A percentile compares a stretch with the other conserved stretches of the same genome.
Conservation (phyloP, 164 flowering plant species). For the Vitis labrusca region DNA sequence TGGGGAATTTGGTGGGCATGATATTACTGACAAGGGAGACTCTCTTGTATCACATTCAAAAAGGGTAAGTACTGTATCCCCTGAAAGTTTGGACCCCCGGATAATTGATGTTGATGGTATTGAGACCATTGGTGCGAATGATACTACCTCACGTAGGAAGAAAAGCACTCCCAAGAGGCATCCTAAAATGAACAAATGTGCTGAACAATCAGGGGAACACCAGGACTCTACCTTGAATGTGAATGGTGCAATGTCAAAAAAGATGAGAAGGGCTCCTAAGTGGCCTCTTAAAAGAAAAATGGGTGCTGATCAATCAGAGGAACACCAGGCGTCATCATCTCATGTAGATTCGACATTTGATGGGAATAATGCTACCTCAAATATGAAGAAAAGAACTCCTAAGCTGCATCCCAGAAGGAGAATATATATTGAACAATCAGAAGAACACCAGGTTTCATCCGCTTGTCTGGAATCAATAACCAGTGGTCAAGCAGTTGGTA, state of each 20-base stretch:
- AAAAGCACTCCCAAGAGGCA: not conserved
- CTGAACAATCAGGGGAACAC: not conserved
- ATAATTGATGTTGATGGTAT: not conserved
- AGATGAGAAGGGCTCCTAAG: not conserved
- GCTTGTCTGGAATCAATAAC: too few relatives aligned
- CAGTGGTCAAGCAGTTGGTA: too few relatives aligned
- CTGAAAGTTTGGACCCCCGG: conserved; percentile 6
- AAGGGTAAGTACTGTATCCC: not conserved
- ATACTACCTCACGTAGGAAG: not conserved
- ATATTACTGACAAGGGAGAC: not conserved
- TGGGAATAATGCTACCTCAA: not conserved
- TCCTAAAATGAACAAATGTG: not conserved
- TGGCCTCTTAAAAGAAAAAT: not conserved
- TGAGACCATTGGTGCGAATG: not conserved
- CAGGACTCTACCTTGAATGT: not conserved
- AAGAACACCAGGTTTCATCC: not conserved
- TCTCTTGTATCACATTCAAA: not conserved
- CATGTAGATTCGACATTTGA: conserved; percentile 4
- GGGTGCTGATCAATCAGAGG: not conserved
- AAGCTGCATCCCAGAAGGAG: not conserved
- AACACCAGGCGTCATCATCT: conserved; percentile 8
- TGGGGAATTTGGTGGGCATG: conserved; percentile 6
- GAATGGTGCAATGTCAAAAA: not conserved
- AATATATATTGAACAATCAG: conserved; percentile 1
- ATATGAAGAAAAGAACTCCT: not conserved